Evolutionary conservation across 202 grass and related monocot species (phyloP), one percentile per base, ranked within the genome.

Genomic region (Setaria italica): DNA sequence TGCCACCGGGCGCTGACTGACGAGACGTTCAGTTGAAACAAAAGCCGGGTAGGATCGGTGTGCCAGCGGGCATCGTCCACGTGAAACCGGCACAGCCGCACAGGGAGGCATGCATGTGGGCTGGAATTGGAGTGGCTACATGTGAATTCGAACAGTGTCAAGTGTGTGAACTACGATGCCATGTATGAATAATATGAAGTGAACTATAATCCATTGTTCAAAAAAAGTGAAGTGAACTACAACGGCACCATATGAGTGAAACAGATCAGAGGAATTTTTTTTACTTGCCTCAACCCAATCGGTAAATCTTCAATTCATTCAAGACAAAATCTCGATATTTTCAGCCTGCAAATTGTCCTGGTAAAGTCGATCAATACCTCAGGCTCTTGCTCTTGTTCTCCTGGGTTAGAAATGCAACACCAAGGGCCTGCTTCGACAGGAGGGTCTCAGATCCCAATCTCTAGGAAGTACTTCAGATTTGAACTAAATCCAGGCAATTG

Each of bases 1-100:
- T 43, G 66, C 62, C 48, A 41, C 76, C 49, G 19, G 75, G 46
- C 56, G 12, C 14, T 65, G 56, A 35, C 76, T 74, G 67, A 74
- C 17, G 59, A 9, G 56, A 88, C 76, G 16, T 57, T 81, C 81
- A 4, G 64, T 91, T 81, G 62, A 90, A 73, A 73, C 70, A 76
- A 25, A 25, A 80, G 2, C 33, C 21, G 25, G 21, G 43, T 17
- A 46, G 65, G 78, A 45, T 64, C 53, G 32, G 12, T 20, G 39
- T 41, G 16, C 39, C 43, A 54, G 72, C 72, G 72, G 10, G 33
- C 47, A 80, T 57, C 86, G 6, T 56, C 67, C 68, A 80, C 78
- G 37, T 42, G 70, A 70, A 64, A 81, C 56, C 71, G 25, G 0
- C 55, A 20, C 34, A 46, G 9, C 25, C 25, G 25, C 25, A 5